Conservation (phyloP, 2,329 filamentous ascomycete genomes). For the Nothopassalora personata region DNA sequence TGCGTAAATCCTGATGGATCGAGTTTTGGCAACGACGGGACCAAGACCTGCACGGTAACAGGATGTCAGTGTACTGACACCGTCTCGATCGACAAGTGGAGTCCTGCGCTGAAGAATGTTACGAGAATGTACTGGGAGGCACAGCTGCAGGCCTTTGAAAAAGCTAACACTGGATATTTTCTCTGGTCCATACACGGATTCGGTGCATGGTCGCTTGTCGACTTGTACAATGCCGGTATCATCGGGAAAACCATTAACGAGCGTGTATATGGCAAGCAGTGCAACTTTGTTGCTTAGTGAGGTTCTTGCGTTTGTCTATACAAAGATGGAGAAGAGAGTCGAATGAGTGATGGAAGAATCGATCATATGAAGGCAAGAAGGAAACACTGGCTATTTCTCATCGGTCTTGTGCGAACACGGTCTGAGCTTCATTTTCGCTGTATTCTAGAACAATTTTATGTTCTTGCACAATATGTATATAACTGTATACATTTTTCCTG, state of each 20-base stretch:
- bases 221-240: constrained; percentile 37
- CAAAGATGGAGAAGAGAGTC: no score
- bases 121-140: constrained; percentile 40
- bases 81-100: constrained; percentile 33
- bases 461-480: no score
- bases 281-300: background rate
- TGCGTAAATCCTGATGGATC: constrained; percentile 41
- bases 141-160: constrained; percentile 41
- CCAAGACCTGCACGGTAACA: constrained; percentile 26
- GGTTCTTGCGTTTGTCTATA: no score
- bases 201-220: constrained; percentile 40
- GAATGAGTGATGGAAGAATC: no score
- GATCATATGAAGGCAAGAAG: no score
- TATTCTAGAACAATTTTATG: no score
- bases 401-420: no score
- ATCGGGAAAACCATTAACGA: constrained; percentile 37
- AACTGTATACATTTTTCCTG: no score
- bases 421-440: no score
- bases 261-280: constrained; percentile 25
- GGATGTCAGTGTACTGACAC: constrained; percentile 38
- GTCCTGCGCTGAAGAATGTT: constrained; percentile 34
- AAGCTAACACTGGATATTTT: constrained; percentile 38
- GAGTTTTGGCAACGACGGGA: constrained; percentile 27
- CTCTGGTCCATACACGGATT: constrained; percentile 36
- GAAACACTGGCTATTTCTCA: no score